Evolutionary conservation across 306 rosid species (phyloP).

Genomic region (Rubus parviflorus): DNA sequence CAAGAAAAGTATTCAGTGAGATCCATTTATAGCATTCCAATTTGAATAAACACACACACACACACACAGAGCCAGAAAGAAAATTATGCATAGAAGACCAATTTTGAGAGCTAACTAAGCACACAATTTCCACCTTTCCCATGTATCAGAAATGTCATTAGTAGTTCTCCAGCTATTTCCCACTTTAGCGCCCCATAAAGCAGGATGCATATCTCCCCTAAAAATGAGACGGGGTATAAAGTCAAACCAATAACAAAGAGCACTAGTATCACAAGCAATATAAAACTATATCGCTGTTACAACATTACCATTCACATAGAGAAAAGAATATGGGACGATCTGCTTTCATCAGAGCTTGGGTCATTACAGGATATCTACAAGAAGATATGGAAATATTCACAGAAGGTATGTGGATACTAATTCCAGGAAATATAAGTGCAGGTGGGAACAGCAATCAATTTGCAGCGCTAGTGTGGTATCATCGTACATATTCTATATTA

Average conservation of each 20-base stretch:
- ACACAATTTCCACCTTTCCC: conserved; percentile 64
- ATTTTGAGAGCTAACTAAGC: background rate
- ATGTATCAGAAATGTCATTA: conserved; percentile 67
- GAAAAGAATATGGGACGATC: conserved; percentile 90
- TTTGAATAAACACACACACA: background rate
- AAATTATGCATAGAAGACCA: background rate
- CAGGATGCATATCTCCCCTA: conserved; percentile 98
- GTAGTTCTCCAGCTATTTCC: conserved; percentile 99
- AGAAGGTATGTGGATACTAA: background rate
- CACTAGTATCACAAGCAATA: background rate
- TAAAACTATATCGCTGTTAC: background rate
- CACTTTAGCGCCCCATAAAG: conserved; percentile 75
- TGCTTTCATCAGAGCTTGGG: conserved; percentile 78
- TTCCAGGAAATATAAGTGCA: background rate
- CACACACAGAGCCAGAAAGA: background rate
- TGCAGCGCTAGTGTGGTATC: background rate
- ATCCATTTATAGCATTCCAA: background rate
- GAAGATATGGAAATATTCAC: background rate
- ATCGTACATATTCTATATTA: conserved; percentile 19
- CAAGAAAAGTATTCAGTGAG: background rate
- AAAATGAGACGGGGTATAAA: background rate
- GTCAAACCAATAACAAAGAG: background rate
- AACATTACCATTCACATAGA: conserved; percentile 84
- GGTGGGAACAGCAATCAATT: background rate
- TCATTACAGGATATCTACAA: conserved; percentile 82